phyloP scores from a whole-genome alignment of 2,329 filamentous ascomycete genomes.

The Aspergillus fructus region DNA sequence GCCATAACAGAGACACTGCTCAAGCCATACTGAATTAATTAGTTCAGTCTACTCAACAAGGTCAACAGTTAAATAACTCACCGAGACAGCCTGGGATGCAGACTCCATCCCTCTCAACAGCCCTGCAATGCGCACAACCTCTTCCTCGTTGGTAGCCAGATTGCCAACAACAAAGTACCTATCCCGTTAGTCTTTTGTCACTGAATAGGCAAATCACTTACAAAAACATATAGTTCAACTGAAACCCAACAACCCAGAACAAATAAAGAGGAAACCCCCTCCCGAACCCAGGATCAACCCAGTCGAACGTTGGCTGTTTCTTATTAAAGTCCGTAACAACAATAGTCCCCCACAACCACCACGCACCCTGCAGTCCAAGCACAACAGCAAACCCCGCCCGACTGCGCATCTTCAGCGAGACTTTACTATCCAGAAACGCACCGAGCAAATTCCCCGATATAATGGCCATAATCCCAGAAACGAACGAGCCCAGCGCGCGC shows the following conservation, averaged over 20 bases:
- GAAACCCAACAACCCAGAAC: slow-evolving; percentile 66
- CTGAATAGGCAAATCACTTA: slow-evolving; percentile 33
- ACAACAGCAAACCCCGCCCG: slow-evolving; percentile 56
- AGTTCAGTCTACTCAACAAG: not conserved
- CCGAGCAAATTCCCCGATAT: slow-evolving; percentile 66
- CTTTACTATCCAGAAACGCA: slow-evolving; percentile 61
- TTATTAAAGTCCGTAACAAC: slow-evolving; percentile 61
- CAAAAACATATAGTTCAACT: slow-evolving; percentile 72
- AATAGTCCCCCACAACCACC: slow-evolving; percentile 72
- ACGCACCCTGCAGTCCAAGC: slow-evolving; percentile 59
- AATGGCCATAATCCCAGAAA: slow-evolving; percentile 67
- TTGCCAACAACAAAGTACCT: slow-evolving; percentile 71
- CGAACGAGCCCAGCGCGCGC: slow-evolving; percentile 68
- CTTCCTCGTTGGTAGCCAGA: slow-evolving; percentile 59
- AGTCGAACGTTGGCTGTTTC: slow-evolving; percentile 64
- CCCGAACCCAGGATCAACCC: slow-evolving; percentile 64
- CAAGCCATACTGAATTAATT: slow-evolving; percentile 57
- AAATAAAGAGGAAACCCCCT: slow-evolving; percentile 66
- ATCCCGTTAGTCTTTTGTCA: not conserved
- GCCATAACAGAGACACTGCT: slow-evolving; percentile 63
- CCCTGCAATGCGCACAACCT: slow-evolving; percentile 68
- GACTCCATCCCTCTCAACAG: slow-evolving; percentile 70
- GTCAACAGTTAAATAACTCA: slow-evolving; percentile 31
- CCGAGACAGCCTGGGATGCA: slow-evolving; percentile 68
- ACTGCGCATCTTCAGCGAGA: slow-evolving; percentile 56